A percentile compares a stretch with the other conserved stretches of the same genome.
Evolutionary conservation across 768 basidiomycete genomes (phyloP).

Genomic region (Boletus coccyginus): DNA sequence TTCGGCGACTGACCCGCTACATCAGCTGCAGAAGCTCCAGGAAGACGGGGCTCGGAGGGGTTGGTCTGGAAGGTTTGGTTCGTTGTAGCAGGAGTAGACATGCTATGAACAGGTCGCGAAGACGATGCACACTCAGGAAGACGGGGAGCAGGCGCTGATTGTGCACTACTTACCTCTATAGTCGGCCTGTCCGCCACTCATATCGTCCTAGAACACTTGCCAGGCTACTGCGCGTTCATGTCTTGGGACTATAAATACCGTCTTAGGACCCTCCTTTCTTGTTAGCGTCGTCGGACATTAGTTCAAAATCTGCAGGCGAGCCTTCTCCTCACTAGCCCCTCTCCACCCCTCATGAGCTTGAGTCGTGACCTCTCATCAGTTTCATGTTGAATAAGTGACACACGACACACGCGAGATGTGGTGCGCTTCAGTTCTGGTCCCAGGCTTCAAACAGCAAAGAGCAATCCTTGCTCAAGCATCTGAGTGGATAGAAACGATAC

Average conservation of each 20-base stretch:
- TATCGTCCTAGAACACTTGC: background rate
- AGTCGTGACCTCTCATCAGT: slow-evolving; percentile 1
- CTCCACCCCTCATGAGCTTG: background rate
- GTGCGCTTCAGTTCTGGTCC: background rate
- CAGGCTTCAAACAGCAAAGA: slow-evolving; percentile 12
- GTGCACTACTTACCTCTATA: slow-evolving; percentile 19
- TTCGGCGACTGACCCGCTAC: background rate
- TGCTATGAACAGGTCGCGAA: slow-evolving; percentile 4
- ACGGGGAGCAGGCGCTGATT: background rate
- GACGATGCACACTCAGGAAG: slow-evolving; percentile 5
- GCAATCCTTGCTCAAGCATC: slow-evolving; percentile 25
- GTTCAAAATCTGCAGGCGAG: slow-evolving; percentile 4
- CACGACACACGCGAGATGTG: background rate
- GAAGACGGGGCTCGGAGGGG: background rate
- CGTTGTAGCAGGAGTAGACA: slow-evolving; percentile 8
- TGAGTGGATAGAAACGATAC: slow-evolving; percentile 12
- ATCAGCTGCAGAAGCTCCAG: background rate
- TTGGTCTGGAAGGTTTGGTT: background rate
- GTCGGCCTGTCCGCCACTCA: slow-evolving; percentile 1
- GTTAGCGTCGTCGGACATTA: slow-evolving; percentile 10
- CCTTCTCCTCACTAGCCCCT: slow-evolving; percentile 1
- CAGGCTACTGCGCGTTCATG: background rate
- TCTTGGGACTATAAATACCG: background rate
- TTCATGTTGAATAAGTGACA: background rate
- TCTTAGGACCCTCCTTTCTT: background rate